phyloP scores from a whole-genome alignment of 768 basidiomycete species.

The Suillus decipiens region DNA sequence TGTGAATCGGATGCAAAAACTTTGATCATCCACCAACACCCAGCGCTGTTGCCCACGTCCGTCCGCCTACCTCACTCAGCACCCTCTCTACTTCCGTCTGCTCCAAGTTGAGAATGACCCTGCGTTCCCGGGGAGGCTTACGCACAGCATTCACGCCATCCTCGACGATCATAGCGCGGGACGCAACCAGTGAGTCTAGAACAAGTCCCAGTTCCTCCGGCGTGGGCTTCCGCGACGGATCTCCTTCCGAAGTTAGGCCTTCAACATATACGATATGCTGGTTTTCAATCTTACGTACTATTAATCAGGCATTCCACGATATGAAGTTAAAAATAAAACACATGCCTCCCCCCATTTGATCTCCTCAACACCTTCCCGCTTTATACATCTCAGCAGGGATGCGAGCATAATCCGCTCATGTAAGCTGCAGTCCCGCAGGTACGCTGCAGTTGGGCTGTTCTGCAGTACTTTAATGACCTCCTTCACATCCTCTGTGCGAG shows the following conservation, averaged over 20 bases:
- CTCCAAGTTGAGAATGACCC: conserved; percentile 82
- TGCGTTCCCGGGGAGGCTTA: conserved; percentile 65
- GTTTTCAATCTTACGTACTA: conserved; percentile 55
- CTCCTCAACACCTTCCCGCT: conserved; percentile 84
- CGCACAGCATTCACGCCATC: conserved; percentile 54
- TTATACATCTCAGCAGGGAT: conserved; percentile 78
- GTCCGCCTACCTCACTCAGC: conserved; percentile 77
- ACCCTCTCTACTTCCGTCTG: conserved; percentile 83
- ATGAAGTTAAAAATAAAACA: conserved; percentile 12
- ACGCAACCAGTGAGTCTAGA: conserved; percentile 73
- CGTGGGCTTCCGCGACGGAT: conserved; percentile 60
- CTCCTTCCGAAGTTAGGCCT: conserved; percentile 58
- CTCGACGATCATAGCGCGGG: conserved; percentile 76
- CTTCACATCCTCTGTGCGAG: conserved; percentile 70
- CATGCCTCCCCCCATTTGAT: conserved; percentile 82
- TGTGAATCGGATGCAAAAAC: not conserved
- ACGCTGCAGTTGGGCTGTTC: conserved; percentile 86
- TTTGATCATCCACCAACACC: conserved; percentile 15
- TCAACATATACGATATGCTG: conserved; percentile 76
- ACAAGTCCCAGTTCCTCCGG: conserved; percentile 65
- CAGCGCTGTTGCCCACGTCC: conserved; percentile 60
- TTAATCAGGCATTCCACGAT: conserved; percentile 6
- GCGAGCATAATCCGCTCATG: conserved; percentile 90
- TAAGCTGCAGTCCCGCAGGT: conserved; percentile 77
- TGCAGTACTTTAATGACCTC: conserved; percentile 85